These are phyloP conservation scores for Crithidia bombi DNA, from an alignment of 208 protist genomes.

Conservation along the genomic window DNA sequence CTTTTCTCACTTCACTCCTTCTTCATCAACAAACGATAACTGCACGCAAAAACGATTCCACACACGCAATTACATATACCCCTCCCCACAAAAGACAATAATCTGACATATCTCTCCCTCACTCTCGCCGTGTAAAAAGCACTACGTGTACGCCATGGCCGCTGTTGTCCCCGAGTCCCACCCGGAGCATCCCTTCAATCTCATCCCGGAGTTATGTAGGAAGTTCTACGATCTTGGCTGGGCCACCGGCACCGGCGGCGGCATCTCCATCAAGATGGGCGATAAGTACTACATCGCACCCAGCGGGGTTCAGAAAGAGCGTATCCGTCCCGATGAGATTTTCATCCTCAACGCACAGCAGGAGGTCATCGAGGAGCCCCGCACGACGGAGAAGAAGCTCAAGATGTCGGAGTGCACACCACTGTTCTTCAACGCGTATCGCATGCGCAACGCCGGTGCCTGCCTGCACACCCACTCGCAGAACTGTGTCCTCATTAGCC, in stretches of 20 bases:
- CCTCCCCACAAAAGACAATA: not conserved
- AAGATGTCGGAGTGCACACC: constrained; percentile 94
- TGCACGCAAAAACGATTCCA: too few species aligned
- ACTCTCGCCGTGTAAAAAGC: constrained; percentile 15
- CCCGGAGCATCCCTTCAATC: constrained; percentile 77
- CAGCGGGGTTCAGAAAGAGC: constrained; percentile 96
- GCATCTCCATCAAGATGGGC: constrained; percentile 87
- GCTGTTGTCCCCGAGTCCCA: constrained; percentile 45
- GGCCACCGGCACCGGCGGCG: constrained; percentile 96
- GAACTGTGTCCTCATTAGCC: constrained; percentile 83
- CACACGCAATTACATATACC: constrained; percentile 11
- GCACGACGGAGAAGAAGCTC: constrained; percentile 41
- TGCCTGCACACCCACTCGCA: constrained; percentile 94
- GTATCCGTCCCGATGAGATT: constrained; percentile 91
- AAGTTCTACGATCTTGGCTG: constrained; percentile 93
- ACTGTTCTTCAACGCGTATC: constrained; percentile 94
- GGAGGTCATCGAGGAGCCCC: constrained; percentile 52
- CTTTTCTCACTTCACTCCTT: too few species aligned
- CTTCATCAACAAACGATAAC: too few species aligned
- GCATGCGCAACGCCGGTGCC: constrained; percentile 84
- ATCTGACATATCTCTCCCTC: too few species aligned
- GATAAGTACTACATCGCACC: constrained; percentile 92
- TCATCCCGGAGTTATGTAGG: constrained; percentile 94
- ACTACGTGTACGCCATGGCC: constrained; percentile 31
- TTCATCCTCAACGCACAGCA: constrained; percentile 87